Base-by-base conservation (phyloP, 306 rosid genomes). In the Cajanus cajan region DNA sequence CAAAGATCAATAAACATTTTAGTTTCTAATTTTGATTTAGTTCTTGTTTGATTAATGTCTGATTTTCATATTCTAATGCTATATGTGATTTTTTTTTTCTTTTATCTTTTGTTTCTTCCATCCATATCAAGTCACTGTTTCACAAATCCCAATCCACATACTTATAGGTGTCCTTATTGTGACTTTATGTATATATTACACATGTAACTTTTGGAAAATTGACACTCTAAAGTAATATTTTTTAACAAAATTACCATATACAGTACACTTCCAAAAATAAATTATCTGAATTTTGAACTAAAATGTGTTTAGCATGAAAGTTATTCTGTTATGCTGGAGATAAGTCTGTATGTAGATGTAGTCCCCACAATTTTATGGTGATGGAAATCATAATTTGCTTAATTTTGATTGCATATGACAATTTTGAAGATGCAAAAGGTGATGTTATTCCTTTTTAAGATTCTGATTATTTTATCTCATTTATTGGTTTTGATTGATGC, bases 371-470 rank as follows among this genome's bases (percentile, higher is more conserved):
- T 43, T 51, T 19, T 72, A 13, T 51, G 25, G 22, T 13, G 59
- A 0, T 74, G 57, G 51, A 50, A 16, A 21, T 48, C 40, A 8
- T 25, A 45, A 33, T 44, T 68, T 63, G 4, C 41, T 59, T 68
- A 45, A 81, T 21, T 74, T 74, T 39, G 16, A 22, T 21, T 57
- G 36, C n/a, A 76, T 62, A 59, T n/a, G 19, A 68, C n/a, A 8
- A 48, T 62, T 81, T 45, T 33, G 25, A 70, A 69, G 78, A 16
- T 40, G 77, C 52, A 41, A 8, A 16, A 36, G 61, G 74, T 10
- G 68, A 28, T 82, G 63, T 16, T 76, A 31, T 75, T 41, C 14
- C 25, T 41, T 43, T 57, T 31, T 36, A 9, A 9, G 8, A 36
- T 72, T 65, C 21, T 57, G 66, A 8, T 3, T 45, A 34, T 68